These are phyloP conservation scores for Dipteronia sinensis DNA, from an alignment of 345 rosid genomes.

Conservation along the genomic window DNA sequence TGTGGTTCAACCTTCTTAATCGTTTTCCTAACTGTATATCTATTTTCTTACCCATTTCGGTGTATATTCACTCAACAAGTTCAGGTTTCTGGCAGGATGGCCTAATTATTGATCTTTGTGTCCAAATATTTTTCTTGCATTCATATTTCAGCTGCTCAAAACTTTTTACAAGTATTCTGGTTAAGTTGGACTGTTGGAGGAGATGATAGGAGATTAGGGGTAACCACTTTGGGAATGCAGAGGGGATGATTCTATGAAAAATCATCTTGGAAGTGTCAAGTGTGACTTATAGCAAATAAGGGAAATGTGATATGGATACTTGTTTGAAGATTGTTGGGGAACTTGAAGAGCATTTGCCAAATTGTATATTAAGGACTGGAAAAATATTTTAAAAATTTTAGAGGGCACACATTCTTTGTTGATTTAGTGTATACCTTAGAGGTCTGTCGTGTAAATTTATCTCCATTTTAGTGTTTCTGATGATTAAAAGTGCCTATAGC, in stretches of 20 bases:
- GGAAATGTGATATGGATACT: neutral
- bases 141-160: neutral
- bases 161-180: neutral
- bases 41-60: neutral
- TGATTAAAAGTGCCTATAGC: neutral
- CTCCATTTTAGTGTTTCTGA: neutral
- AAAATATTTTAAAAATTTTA: neutral
- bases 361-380: neutral
- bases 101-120: neutral
- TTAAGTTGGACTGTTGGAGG: neutral
- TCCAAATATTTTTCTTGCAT: neutral
- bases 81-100: too few species aligned
- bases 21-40: neutral
- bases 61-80: neutral
- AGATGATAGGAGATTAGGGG: neutral
- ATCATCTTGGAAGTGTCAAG: neutral
- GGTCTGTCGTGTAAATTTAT: neutral
- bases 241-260: neutral
- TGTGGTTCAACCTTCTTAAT: neutral
- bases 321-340: neutral
- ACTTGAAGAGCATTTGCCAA: neutral
- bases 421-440: neutral
- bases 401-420: neutral
- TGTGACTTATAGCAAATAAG: neutral
- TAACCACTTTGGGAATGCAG: neutral